phyloP scores from a whole-genome alignment of 495 filamentous ascomycete genomes.

The Aspergillus coremiiformis region DNA sequence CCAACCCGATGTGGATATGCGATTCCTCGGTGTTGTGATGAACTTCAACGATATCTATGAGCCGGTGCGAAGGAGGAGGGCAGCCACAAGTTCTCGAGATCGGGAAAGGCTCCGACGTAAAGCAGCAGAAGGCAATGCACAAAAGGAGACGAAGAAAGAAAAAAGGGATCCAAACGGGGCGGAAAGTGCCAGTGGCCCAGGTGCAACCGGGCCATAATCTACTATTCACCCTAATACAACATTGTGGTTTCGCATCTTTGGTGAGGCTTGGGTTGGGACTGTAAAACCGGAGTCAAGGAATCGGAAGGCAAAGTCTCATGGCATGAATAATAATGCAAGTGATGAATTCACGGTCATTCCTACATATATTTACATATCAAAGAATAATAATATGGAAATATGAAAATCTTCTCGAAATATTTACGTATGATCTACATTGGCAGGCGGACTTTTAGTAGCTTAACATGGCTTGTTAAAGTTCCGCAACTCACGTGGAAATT shows the following conservation, averaged over 20 bases:
- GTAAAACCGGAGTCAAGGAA: neutral
- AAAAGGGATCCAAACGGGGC: conserved; percentile 12
- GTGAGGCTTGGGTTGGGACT: neutral
- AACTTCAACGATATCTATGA: conserved; percentile 98
- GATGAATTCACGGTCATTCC: neutral
- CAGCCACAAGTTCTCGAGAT: conserved; percentile 24
- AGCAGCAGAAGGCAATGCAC: conserved; percentile 15
- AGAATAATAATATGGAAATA: too few relatives aligned
- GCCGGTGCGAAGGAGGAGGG: conserved; percentile 54
- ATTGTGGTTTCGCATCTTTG: neutral
- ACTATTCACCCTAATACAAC: neutral
- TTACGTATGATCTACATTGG: too few relatives aligned
- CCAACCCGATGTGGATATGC: conserved; percentile 92
- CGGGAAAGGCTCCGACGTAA: conserved; percentile 32
- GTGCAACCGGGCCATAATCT: neutral
- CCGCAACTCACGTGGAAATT: conserved; percentile 21
- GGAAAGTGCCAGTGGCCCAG: neutral
- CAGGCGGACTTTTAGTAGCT: too few relatives aligned
- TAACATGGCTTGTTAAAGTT: too few relatives aligned
- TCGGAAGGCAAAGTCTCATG: neutral
- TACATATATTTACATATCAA: neutral
- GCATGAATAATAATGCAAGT: conserved; percentile 3
- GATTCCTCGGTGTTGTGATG: conserved; percentile 92
- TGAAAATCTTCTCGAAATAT: too few relatives aligned
- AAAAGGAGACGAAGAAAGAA: conserved; percentile 18